Conservation (phyloP, 2,329 filamentous ascomycete genomes). For the Aspergillus clavatus region DNA sequence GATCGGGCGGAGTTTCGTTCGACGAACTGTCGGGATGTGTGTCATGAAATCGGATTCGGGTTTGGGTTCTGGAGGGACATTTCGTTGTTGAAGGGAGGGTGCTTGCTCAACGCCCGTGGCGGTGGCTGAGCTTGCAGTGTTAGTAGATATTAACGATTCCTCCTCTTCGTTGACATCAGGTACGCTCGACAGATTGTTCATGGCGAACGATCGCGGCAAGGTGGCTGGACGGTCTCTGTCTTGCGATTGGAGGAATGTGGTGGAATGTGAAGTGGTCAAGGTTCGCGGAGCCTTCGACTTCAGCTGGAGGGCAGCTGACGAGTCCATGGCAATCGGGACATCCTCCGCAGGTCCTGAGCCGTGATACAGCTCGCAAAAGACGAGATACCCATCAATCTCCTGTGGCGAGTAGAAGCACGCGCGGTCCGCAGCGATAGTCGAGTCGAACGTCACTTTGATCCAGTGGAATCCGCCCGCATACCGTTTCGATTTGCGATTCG, state of each 20-base stretch:
- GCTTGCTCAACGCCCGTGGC: constrained; percentile 25
- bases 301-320: constrained; percentile 20
- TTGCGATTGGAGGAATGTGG: constrained; percentile 30
- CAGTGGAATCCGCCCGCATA: constrained; percentile 84
- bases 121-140: constrained; percentile 42
- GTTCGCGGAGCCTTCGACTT: constrained; percentile 30
- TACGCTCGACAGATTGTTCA: constrained; percentile 33
- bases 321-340: constrained; percentile 54
- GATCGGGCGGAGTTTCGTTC: constrained; percentile 61
- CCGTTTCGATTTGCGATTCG: constrained; percentile 72
- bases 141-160: constrained; percentile 31
- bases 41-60: constrained; percentile 46
- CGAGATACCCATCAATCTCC: constrained; percentile 63
- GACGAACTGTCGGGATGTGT: constrained; percentile 62
- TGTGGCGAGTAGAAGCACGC: constrained; percentile 68
- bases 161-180: constrained; percentile 28
- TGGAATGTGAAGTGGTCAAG: constrained; percentile 33
- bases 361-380: constrained; percentile 66
- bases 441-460: constrained; percentile 84
- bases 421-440: constrained; percentile 63
- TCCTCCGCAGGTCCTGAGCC: constrained; percentile 62
- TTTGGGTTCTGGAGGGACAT: constrained; percentile 26
- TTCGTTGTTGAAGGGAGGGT: constrained; percentile 27
- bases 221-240: constrained; percentile 30
- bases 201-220: constrained; percentile 37